A percentile compares a stretch with the other conserved stretches of the same genome.
Conservation (phyloP, 208 protist genomes). For the Jaenimonas drosophilae region DNA sequence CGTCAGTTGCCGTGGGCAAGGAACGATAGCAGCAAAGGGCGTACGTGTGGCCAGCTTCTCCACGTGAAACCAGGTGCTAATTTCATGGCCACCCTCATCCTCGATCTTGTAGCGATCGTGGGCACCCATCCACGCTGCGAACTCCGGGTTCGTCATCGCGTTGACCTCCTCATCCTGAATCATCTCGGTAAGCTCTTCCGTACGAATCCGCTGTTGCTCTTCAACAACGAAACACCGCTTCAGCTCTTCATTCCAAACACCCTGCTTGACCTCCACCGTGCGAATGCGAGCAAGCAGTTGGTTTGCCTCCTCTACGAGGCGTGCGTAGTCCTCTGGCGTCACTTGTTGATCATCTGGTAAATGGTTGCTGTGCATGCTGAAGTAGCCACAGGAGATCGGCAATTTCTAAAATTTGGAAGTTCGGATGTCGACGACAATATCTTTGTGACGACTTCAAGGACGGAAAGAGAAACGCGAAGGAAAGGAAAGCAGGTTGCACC, state of each 20-base stretch:
- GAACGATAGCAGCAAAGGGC: conserved; percentile 49
- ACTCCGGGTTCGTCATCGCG: conserved; percentile 9
- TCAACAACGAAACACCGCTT: conserved; percentile 19
- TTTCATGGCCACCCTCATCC: conserved; percentile 1
- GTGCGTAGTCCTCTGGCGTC: background rate
- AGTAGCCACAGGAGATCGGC: background rate
- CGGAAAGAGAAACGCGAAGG: background rate
- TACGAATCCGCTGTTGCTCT: conserved; percentile 11
- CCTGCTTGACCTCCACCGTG: conserved; percentile 13
- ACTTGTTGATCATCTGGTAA: conserved; percentile 2
- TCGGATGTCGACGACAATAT: too few species aligned
- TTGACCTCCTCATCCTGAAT: conserved; percentile 10
- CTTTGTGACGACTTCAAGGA: background rate
- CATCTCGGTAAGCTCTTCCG: conserved; percentile 9
- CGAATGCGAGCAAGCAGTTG: conserved; percentile 13
- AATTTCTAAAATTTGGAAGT: background rate
- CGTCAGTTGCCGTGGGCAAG: conserved; percentile 23
- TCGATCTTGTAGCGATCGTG: conserved; percentile 3
- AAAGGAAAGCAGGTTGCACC: background rate
- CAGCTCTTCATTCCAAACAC: conserved; percentile 25
- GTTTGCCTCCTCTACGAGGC: conserved; percentile 2
- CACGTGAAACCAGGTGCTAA: conserved; percentile 41
- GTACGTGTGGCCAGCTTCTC: conserved; percentile 33
- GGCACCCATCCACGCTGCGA: conserved; percentile 19
- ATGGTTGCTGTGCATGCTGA: background rate